Conservation (phyloP, 2,329 filamentous ascomycete genomes). For the Aspergillus japonicus region DNA sequence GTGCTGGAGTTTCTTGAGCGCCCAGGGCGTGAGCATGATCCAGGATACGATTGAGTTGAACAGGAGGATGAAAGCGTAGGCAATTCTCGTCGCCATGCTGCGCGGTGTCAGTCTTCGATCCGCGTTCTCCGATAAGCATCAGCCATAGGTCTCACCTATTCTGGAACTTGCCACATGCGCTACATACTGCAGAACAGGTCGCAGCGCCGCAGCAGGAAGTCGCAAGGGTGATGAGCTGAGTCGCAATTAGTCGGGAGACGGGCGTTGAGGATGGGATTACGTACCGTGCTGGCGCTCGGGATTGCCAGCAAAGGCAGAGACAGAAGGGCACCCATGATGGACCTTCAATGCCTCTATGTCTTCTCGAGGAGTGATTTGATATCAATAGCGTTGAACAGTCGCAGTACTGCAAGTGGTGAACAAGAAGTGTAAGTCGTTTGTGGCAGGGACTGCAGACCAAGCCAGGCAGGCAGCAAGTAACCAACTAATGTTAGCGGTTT, state of each 20-base stretch:
- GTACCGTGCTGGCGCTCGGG: slow-evolving; percentile 80
- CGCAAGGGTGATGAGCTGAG: slow-evolving; percentile 70
- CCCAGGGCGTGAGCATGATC: slow-evolving; percentile 99
- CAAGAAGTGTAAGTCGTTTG: neutral
- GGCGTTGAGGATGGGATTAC: slow-evolving; percentile 35
- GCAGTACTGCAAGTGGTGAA: neutral
- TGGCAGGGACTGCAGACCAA: slow-evolving; percentile 9
- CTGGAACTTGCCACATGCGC: slow-evolving; percentile 92
- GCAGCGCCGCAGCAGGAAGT: slow-evolving; percentile 95
- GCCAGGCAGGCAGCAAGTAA: slow-evolving; percentile 5
- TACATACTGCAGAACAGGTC: slow-evolving; percentile 93
- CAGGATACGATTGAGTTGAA: slow-evolving; percentile 96
- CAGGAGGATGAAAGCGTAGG: slow-evolving; percentile 89
- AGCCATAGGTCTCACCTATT: slow-evolving; percentile 65
- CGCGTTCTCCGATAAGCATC: neutral
- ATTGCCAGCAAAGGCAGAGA: slow-evolving; percentile 87
- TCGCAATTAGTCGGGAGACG: slow-evolving; percentile 16
- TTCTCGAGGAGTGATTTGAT: neutral
- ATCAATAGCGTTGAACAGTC: neutral
- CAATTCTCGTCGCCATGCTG: slow-evolving; percentile 94
- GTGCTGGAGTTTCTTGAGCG: slow-evolving; percentile 90
- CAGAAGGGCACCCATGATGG: slow-evolving; percentile 80
- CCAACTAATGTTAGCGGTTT: no score
- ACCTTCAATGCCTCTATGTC: neutral
- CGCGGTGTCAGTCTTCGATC: slow-evolving; percentile 23